Evolutionary conservation across 2,329 filamentous ascomycete genomes (phyloP).

Genomic region (Trichoderma breve): DNA sequence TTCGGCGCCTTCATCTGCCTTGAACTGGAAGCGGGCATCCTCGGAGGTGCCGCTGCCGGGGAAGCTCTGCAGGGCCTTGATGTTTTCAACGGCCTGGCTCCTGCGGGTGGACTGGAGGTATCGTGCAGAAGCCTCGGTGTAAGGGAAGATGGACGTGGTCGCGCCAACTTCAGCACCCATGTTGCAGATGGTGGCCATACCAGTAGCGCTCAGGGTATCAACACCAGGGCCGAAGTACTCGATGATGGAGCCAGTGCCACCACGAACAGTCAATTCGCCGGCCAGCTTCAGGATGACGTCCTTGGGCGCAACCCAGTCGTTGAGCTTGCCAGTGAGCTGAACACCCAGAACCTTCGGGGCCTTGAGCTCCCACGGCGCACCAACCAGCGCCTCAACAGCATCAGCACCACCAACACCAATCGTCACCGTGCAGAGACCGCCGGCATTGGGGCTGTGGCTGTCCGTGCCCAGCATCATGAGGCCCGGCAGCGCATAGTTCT

Average conservation of each 20-base stretch:
- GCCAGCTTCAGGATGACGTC: constrained; percentile 91
- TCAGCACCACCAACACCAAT: constrained; percentile 97
- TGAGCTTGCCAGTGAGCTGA: constrained; percentile 76
- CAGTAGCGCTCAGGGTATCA: constrained; percentile 83
- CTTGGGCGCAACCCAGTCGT: constrained; percentile 90
- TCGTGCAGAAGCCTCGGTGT: constrained; percentile 75
- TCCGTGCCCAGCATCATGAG: constrained; percentile 99
- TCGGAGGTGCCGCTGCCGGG: constrained; percentile 41
- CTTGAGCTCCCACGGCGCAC: constrained; percentile 96
- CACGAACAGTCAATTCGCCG: constrained; percentile 85
- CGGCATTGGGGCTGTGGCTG: constrained; percentile 96
- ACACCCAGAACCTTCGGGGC: constrained; percentile 89
- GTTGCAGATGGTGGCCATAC: constrained; percentile 89
- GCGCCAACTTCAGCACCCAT: constrained; percentile 91
- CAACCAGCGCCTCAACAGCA: constrained; percentile 93
- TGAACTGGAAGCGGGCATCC: constrained; percentile 62
- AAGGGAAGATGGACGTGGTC: constrained; percentile 95
- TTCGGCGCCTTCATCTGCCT: constrained; percentile 74
- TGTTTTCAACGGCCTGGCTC: constrained; percentile 62
- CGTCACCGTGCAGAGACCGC: constrained; percentile 86
- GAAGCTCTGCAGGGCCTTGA: constrained; percentile 58
- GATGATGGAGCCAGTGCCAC: constrained; percentile 90
- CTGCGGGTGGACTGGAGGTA: constrained; percentile 82
- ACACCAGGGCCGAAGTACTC: constrained; percentile 93
- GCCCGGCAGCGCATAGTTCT: constrained; percentile 96